A percentile compares a stretch with the other conserved stretches of the same genome.
Evolutionary conservation across 2,329 filamentous ascomycete genomes (phyloP).

Genomic region (Gyromitra esculenta): DNA sequence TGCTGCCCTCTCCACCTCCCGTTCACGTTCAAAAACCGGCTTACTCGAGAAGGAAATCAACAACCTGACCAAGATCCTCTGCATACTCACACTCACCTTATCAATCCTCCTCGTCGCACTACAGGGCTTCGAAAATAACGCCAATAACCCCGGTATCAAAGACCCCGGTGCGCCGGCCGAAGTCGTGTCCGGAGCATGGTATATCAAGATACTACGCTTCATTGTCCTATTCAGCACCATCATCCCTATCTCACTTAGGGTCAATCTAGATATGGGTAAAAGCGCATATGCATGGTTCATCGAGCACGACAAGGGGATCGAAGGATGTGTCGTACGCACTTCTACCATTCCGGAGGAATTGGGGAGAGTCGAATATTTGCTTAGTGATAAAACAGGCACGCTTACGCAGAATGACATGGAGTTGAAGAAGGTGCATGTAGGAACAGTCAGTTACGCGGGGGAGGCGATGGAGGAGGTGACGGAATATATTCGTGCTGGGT

Average conservation of each 20-base stretch:
- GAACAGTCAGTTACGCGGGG: constrained; percentile 96
- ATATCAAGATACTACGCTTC: constrained; percentile 97
- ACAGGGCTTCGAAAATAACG: constrained; percentile 74
- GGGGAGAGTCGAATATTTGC: constrained; percentile 91
- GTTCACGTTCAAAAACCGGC: constrained; percentile 92
- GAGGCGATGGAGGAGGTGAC: constrained; percentile 98
- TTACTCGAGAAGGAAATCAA: constrained; percentile 97
- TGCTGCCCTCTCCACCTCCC: constrained; percentile 89
- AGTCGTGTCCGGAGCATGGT: constrained; percentile 79
- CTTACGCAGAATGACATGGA: constrained; percentile 99
- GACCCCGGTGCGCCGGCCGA: constrained; percentile 55
- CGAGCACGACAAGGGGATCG: constrained; percentile 87
- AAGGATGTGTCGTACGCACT: constrained; percentile 90
- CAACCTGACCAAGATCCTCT: constrained; percentile 93
- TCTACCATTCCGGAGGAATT: constrained; percentile 98
- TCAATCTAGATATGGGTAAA: constrained; percentile 97
- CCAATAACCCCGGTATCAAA: constrained; percentile 58
- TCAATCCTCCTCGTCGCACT: constrained; percentile 89
- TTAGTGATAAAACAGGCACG: constrained; percentile 98
- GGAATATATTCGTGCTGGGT: constrained; percentile 85
- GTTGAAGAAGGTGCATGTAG: constrained; percentile 97
- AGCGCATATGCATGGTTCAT: constrained; percentile 96
- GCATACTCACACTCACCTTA: constrained; percentile 82
- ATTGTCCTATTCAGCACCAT: constrained; percentile 98
- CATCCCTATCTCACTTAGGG: constrained; percentile 93